These are phyloP conservation scores for Alloascoidea hylecoeti DNA, from an alignment of 805 yeast species.

Conservation along the genomic window DNA sequence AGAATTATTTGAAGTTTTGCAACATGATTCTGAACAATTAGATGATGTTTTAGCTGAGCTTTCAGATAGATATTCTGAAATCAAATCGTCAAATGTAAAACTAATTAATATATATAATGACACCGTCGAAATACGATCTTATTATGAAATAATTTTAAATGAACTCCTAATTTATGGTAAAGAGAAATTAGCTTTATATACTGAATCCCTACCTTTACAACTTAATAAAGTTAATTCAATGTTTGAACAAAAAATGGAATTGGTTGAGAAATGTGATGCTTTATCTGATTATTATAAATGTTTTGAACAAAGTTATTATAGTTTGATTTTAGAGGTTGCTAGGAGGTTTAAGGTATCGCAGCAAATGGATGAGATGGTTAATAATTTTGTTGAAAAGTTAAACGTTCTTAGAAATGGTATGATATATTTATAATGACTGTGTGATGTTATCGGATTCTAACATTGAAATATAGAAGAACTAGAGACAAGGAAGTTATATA, in stretches of 20 bases:
- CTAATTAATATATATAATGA: slow-evolving; percentile 7
- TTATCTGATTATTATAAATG: slow-evolving; percentile 33
- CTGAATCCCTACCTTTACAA: slow-evolving; percentile 11
- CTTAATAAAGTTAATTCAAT: slow-evolving; percentile 16
- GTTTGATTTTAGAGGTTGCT: slow-evolving; percentile 34
- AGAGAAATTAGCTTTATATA: slow-evolving; percentile 3
- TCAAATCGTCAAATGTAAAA: slow-evolving; percentile 13
- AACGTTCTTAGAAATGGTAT: slow-evolving; percentile 6
- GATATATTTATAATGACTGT: neutral
- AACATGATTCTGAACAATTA: slow-evolving; percentile 39
- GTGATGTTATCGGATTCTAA: neutral
- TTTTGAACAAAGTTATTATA: slow-evolving; percentile 37
- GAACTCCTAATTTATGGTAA: neutral
- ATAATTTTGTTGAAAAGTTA: slow-evolving; percentile 26
- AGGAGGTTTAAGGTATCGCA: slow-evolving; percentile 30
- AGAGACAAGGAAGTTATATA: slow-evolving; percentile 23
- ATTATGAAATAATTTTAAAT: slow-evolving; percentile 1
- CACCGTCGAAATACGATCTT: slow-evolving; percentile 4
- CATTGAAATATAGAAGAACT: slow-evolving; percentile 25
- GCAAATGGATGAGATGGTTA: slow-evolving; percentile 24
- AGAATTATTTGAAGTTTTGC: slow-evolving; percentile 31
- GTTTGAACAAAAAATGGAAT: slow-evolving; percentile 9
- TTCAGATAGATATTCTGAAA: slow-evolving; percentile 9
- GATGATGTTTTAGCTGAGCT: slow-evolving; percentile 32
- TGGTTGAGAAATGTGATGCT: slow-evolving; percentile 22